Conservation (phyloP, 345 rosid species). For the Psidium friedrichsthalianum region DNA sequence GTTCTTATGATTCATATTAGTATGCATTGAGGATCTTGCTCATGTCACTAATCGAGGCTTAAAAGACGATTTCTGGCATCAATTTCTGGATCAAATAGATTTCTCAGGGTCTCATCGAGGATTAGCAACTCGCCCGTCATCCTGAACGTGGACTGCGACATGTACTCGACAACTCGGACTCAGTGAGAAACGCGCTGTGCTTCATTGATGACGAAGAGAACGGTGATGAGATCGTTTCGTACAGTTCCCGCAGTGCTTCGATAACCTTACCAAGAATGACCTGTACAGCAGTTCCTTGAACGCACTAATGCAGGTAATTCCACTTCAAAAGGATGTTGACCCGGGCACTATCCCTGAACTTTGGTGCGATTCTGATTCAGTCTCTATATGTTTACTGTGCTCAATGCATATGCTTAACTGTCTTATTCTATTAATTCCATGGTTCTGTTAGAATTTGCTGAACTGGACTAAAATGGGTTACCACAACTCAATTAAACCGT, state of each 20-base stretch:
- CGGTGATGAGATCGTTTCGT: constrained; percentile 24
- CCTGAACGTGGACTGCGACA: constrained; percentile 39
- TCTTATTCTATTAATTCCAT: background rate
- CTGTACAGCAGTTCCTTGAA: constrained; percentile 3
- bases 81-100: constrained; percentile 11
- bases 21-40: background rate
- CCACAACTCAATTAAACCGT: background rate
- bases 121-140: constrained; percentile 30
- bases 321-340: background rate
- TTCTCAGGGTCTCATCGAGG: constrained; percentile 36
- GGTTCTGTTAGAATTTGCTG: background rate
- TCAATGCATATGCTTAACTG: background rate
- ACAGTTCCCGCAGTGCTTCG: constrained; percentile 23
- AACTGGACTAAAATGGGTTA: background rate
- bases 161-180: constrained; percentile 32
- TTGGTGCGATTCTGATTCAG: background rate
- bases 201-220: constrained; percentile 31
- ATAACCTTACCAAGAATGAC: constrained; percentile 24
- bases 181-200: constrained; percentile 31
- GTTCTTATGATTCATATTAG: no score
- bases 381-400: background rate
- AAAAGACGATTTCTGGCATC: background rate
- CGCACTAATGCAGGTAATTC: constrained; percentile 5
- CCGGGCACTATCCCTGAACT: background rate
- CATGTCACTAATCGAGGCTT: background rate